Conservation (phyloP, 768 basidiomycete species). For the Pisolithus sp. region DNA sequence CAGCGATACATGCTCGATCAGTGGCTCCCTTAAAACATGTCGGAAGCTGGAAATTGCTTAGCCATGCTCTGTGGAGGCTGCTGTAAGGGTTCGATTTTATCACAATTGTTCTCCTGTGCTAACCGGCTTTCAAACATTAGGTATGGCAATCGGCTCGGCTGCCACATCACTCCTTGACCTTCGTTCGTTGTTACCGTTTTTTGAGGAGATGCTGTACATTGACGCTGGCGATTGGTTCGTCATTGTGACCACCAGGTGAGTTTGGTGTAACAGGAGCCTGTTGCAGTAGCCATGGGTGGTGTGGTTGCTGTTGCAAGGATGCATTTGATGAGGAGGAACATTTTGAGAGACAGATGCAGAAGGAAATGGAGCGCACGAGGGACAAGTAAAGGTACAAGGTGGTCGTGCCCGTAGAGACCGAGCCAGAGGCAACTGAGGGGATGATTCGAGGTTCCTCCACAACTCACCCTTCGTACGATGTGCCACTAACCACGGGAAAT, state of each 20-base stretch:
- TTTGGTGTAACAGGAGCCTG: constrained; percentile 7
- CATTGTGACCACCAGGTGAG: not conserved
- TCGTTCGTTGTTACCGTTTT: constrained; percentile 6
- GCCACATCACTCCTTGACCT: constrained; percentile 8
- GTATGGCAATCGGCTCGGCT: constrained; percentile 5
- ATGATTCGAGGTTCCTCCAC: constrained; percentile 1
- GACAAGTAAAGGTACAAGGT: constrained; percentile 6
- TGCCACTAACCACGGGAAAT: not conserved
- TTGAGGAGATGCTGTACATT: not conserved
- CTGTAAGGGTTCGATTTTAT: constrained; percentile 4
- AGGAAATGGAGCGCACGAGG: constrained; percentile 16
- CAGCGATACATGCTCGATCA: not conserved
- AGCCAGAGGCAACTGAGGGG: constrained; percentile 4
- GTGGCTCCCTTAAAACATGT: constrained; percentile 1
- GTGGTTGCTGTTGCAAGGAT: constrained; percentile 13
- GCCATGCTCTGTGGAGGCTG: constrained; percentile 10
- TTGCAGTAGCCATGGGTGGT: constrained; percentile 13
- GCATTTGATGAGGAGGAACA: constrained; percentile 13
- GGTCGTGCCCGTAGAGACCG: constrained; percentile 5
- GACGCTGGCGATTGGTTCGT: not conserved
- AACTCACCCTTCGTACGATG: not conserved
- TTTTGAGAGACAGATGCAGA: constrained; percentile 13
- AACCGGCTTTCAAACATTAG: not conserved
- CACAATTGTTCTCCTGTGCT: not conserved
- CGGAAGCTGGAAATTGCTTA: constrained; percentile 2